Percentiles rank a stretch among this genome's conserved stretches.
Conservation (phyloP, 129 eudicot genomes). For the Centella asiatica region DNA sequence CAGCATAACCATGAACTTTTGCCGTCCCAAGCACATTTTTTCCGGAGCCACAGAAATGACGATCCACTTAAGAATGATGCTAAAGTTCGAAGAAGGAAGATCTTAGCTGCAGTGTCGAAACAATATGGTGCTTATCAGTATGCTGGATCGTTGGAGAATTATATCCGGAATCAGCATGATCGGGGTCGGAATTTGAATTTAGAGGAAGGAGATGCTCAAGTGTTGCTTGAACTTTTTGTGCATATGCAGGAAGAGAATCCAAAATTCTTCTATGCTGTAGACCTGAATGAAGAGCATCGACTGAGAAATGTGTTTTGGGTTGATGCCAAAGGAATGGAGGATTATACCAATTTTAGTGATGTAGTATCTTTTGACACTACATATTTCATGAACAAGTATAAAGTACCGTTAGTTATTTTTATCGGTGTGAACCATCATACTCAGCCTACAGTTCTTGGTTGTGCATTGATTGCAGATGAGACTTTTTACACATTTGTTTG, state of each 20-base stretch:
- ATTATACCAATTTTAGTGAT: conserved; percentile 57
- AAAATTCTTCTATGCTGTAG: conserved; percentile 66
- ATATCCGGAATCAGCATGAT: conserved; percentile 57
- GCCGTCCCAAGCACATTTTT: conserved; percentile 80
- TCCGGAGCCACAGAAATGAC: conserved; percentile 65
- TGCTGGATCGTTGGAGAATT: conserved; percentile 40
- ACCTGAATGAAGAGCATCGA: conserved; percentile 83
- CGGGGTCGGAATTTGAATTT: conserved; percentile 64
- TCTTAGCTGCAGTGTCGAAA: conserved; percentile 39
- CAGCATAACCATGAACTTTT: conserved; percentile 92
- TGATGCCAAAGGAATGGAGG: conserved; percentile 79
- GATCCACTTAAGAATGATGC: conserved; percentile 65
- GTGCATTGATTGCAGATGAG: conserved; percentile 89
- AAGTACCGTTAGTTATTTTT: conserved; percentile 70
- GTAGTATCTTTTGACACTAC: conserved; percentile 79
- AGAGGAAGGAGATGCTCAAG: conserved; percentile 70
- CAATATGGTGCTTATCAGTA: conserved; percentile 58
- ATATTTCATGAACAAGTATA: conserved; percentile 55
- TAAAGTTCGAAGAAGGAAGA: conserved; percentile 50
- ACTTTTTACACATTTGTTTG: conserved; percentile 61
- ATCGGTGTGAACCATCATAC: conserved; percentile 80
- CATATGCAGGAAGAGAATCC: conserved; percentile 90
- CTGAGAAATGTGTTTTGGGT: conserved; percentile 86
- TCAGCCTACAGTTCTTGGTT: conserved; percentile 79
- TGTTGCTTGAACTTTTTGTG: conserved; percentile 59